phyloP scores from a whole-genome alignment of 208 protist species.

The Acanthamoeba culbertsoni region DNA sequence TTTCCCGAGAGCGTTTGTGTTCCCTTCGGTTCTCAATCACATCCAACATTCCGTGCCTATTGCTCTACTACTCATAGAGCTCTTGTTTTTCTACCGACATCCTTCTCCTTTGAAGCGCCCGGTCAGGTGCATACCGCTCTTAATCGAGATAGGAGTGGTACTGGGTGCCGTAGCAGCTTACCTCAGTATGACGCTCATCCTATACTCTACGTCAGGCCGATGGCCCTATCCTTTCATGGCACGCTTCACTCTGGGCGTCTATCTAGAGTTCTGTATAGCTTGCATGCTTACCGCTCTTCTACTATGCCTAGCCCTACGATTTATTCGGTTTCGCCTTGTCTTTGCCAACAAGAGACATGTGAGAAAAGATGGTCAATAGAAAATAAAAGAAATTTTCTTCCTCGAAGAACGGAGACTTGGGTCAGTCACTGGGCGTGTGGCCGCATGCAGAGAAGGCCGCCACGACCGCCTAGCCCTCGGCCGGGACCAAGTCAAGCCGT shows the following conservation, averaged over 20 bases:
- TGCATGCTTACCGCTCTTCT: not conserved
- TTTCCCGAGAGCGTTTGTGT: not conserved
- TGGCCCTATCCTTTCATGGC: slow-evolving; percentile 16
- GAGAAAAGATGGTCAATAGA: too few relatives aligned
- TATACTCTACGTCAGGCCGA: not conserved
- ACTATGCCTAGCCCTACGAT: not conserved
- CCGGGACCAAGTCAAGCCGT: too few relatives aligned
- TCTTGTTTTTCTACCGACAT: not conserved
- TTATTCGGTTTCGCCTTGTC: not conserved
- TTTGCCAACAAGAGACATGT: too few relatives aligned
- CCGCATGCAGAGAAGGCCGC: too few relatives aligned
- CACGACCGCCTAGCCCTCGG: too few relatives aligned
- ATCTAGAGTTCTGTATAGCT: not conserved
- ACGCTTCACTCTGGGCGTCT: not conserved
- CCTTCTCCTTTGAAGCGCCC: not conserved
- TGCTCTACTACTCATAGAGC: not conserved
- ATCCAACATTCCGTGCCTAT: not conserved
- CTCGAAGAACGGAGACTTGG: too few relatives aligned
- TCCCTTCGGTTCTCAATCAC: not conserved
- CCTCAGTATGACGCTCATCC: not conserved
- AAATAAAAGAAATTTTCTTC: too few relatives aligned
- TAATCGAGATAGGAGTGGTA: not conserved
- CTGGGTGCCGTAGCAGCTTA: not conserved
- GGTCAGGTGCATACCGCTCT: not conserved
- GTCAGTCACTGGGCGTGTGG: too few relatives aligned